Conservation (phyloP, 2,329 filamentous ascomycete species). For the Aspergillus fischeri region DNA sequence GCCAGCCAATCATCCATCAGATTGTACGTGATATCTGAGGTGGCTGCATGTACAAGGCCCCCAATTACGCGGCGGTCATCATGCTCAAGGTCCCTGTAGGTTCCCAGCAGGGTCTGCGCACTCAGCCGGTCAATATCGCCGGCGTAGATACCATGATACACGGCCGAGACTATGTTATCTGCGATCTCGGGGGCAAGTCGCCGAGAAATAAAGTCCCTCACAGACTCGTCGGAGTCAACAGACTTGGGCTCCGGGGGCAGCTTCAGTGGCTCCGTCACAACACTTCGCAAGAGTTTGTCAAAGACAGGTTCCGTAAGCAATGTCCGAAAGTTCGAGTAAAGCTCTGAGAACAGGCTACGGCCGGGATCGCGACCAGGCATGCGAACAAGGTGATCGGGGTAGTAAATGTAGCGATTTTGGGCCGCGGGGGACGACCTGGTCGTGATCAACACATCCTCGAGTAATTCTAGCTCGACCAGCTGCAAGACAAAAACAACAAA, state of each 20-base stretch:
- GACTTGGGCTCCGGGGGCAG: slow-evolving; percentile 33
- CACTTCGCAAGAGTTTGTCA: slow-evolving; percentile 38
- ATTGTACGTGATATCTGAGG: slow-evolving; percentile 7
- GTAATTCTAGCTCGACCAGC: slow-evolving; percentile 56
- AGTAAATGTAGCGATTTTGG: slow-evolving; percentile 76
- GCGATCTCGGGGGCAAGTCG: slow-evolving; percentile 54
- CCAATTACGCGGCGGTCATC: slow-evolving; percentile 16
- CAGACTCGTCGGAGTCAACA: slow-evolving; percentile 58
- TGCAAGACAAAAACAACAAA: slow-evolving; percentile 27
- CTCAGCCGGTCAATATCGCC: slow-evolving; percentile 82
- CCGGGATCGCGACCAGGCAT: slow-evolving; percentile 48
- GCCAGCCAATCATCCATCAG: slow-evolving; percentile 27
- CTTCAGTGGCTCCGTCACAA: slow-evolving; percentile 30
- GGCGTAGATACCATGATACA: slow-evolving; percentile 85
- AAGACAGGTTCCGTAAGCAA: slow-evolving; percentile 56
- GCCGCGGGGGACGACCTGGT: slow-evolving; percentile 49
- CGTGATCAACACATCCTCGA: slow-evolving; percentile 54
- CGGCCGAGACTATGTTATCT: slow-evolving; percentile 70
- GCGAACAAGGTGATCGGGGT: slow-evolving; percentile 73
- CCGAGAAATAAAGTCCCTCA: slow-evolving; percentile 62
- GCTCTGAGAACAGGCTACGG: slow-evolving; percentile 15
- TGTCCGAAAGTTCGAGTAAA: slow-evolving; percentile 27
- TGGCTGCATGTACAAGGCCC: slow-evolving; percentile 11
- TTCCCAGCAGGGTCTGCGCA: slow-evolving; percentile 58
- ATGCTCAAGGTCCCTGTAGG: slow-evolving; percentile 47